Evolutionary conservation across 2,329 filamentous ascomycete species (phyloP).

Genomic region (Malbranchea cinnamomea): DNA sequence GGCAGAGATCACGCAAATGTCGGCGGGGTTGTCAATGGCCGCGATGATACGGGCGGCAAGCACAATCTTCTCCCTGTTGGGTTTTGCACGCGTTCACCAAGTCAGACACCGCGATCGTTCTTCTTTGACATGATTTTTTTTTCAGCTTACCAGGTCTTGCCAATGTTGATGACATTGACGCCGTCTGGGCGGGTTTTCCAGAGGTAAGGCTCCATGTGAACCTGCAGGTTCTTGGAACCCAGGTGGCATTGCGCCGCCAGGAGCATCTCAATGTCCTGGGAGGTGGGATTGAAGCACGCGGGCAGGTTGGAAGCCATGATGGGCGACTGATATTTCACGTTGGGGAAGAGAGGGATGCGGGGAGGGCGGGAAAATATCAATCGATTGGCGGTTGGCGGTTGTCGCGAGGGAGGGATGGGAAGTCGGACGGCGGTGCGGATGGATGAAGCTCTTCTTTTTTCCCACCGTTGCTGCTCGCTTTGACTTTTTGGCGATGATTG

Average conservation of each 20-base stretch:
- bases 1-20: conserved; percentile 98
- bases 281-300: conserved; percentile 89
- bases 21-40: conserved; percentile 97
- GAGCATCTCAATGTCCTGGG: conserved; percentile 98
- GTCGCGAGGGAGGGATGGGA: conserved; percentile 13
- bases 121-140: neutral
- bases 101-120: conserved; percentile 2
- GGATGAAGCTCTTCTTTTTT: conserved; percentile 4
- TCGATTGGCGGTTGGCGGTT: conserved; percentile 31
- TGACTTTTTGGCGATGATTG: conserved; percentile 1
- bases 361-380: conserved; percentile 31
- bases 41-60: conserved; percentile 97
- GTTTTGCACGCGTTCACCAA: conserved; percentile 8
- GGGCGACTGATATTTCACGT: conserved; percentile 37
- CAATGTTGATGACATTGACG: conserved; percentile 98
- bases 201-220: conserved; percentile 98
- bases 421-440: conserved; percentile 6
- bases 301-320: conserved; percentile 95
- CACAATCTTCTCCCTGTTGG: conserved; percentile 92
- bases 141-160: conserved; percentile 86
- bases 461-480: conserved; percentile 7
- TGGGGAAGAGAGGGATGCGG: conserved; percentile 16
- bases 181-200: conserved; percentile 99
- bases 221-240: conserved; percentile 97
- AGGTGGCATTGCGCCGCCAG: conserved; percentile 93